Conservation (phyloP, 2,329 filamentous ascomycete species). For the Pezicula rhizophila region DNA sequence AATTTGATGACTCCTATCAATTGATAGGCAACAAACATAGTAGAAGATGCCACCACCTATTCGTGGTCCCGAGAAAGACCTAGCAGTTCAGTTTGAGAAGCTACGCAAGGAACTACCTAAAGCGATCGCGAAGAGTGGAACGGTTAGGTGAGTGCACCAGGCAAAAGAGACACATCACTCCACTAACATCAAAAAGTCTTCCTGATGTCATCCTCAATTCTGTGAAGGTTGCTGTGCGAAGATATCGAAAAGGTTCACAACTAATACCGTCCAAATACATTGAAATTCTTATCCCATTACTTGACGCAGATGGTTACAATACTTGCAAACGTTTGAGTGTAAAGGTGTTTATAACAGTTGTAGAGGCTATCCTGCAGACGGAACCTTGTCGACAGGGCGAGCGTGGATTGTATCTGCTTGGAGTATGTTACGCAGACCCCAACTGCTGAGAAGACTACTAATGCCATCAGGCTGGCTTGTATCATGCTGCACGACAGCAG, state of each 20-base stretch:
- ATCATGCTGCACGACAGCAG: slow-evolving; percentile 2
- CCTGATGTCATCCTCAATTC: neutral
- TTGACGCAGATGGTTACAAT: slow-evolving; percentile 12
- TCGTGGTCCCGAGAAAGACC: neutral
- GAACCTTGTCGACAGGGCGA: slow-evolving; percentile 15
- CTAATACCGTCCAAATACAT: too few relatives aligned
- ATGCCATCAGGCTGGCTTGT: slow-evolving; percentile 11
- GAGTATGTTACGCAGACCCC: slow-evolving; percentile 12
- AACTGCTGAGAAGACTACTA: neutral
- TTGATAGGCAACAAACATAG: too few relatives aligned
- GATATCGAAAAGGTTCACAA: too few relatives aligned
- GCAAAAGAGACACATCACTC: neutral
- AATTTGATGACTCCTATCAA: too few relatives aligned
- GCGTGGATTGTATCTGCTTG: slow-evolving; percentile 20
- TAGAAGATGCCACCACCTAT: neutral
- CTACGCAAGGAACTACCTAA: neutral
- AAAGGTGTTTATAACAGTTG: slow-evolving; percentile 11
- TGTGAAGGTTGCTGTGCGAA: too few relatives aligned
- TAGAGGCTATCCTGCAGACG: slow-evolving; percentile 15
- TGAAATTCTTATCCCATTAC: neutral
- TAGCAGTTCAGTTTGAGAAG: neutral
- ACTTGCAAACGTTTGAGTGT: slow-evolving; percentile 16
- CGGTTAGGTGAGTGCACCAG: neutral
- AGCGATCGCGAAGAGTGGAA: neutral
- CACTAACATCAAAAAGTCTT: neutral